Evolutionary conservation across 108 stramenopile species (phyloP).

Genomic region (Phaeodactylum tricornutum): DNA sequence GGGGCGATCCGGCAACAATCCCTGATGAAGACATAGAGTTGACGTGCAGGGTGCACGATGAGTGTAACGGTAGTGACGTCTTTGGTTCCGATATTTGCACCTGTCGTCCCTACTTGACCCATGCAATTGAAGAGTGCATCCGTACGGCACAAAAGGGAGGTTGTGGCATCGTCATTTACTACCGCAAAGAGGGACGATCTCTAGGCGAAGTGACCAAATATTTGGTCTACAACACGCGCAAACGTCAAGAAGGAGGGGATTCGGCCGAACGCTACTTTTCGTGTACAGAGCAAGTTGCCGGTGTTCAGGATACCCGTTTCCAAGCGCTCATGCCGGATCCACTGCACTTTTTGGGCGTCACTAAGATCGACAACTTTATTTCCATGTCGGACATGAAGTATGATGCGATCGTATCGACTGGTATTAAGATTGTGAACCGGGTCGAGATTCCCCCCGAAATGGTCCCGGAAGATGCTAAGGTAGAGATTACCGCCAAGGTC

Average conservation of each 20-base stretch:
- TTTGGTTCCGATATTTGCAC: constrained; percentile 98
- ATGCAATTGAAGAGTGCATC: constrained; percentile 99
- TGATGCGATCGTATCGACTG: constrained; percentile 92
- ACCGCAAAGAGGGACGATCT: constrained; percentile 93
- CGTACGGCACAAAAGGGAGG: constrained; percentile 92
- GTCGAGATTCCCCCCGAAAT: constrained; percentile 95
- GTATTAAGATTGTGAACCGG: constrained; percentile 97
- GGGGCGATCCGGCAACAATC: constrained; percentile 95
- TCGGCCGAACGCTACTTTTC: constrained; percentile 94
- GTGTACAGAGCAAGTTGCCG: constrained; percentile 95
- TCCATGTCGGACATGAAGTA: constrained; percentile 99
- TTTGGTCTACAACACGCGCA: constrained; percentile 98
- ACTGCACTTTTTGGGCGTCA: constrained; percentile 91
- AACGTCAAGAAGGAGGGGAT: constrained; percentile 94
- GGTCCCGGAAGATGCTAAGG: constrained; percentile 96
- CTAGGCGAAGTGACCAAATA: constrained; percentile 98
- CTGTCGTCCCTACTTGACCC: constrained; percentile 96
- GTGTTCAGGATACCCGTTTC: constrained; percentile 93
- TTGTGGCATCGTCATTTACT: constrained; percentile 95
- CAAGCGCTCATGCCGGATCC: constrained; percentile 99
- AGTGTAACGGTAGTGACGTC: constrained; percentile 98
- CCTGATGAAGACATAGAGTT: constrained; percentile 96
- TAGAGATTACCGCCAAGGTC: constrained; percentile 98
- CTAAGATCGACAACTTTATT: constrained; percentile 95
- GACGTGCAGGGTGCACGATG: constrained; percentile 97